These are phyloP conservation scores for Apiospora phragmitis DNA, from an alignment of 2,329 filamentous ascomycete species.

Conservation along the genomic window DNA sequence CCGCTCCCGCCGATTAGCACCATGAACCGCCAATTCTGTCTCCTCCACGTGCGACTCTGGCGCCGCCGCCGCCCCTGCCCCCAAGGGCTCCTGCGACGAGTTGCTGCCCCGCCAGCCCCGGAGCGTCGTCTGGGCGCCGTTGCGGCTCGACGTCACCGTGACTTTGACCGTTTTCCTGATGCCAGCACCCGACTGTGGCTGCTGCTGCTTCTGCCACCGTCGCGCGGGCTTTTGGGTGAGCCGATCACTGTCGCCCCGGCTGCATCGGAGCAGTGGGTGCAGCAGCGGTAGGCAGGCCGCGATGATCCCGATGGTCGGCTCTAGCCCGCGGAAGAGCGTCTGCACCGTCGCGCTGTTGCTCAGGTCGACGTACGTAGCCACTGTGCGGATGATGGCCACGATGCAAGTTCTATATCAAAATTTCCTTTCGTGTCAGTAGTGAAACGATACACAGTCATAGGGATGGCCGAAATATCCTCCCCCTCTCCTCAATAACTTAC, in stretches of 20 bases:
- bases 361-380: not conserved
- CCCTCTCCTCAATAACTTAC: not conserved
- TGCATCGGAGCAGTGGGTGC: not conserved
- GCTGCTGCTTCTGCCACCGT: not conserved
- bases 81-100: not conserved
- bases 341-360: conserved; percentile 3
- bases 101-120: not conserved
- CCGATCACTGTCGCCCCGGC: not conserved
- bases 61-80: not conserved
- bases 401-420: not conserved
- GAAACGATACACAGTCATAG: not conserved
- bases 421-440: not conserved
- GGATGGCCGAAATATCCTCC: not conserved
- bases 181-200: not conserved
- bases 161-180: not conserved
- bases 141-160: not conserved
- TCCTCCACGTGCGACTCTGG: not conserved
- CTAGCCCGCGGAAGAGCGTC: not conserved
- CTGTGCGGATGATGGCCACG: conserved; percentile 1
- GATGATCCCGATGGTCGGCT: not conserved
- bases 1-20: not conserved
- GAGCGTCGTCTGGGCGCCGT: not conserved
- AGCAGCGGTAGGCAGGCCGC: not conserved
- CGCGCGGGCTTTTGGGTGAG: not conserved
- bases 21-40: not conserved